Evolutionary conservation across 805 yeast species (phyloP), one percentile per base, ranked within the genome.

Genomic region (Yarrowia osloensis): DNA sequence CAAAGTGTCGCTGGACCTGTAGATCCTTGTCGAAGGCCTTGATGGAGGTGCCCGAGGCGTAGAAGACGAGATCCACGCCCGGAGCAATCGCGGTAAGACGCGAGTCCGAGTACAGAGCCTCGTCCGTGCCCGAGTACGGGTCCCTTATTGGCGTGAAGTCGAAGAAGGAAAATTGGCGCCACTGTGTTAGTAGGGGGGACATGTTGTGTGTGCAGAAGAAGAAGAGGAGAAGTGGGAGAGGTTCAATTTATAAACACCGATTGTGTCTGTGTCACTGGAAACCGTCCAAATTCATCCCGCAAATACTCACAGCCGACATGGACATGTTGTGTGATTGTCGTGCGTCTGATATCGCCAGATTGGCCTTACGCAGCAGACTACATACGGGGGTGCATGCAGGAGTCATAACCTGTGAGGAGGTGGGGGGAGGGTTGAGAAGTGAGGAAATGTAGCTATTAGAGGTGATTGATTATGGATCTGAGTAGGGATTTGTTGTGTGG

Each of bases 121-220:
- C 79, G 4, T 80, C 81, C 0, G 88, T 80, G 7, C 88, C 87
- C 67, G 84, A 82, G 68, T 84, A 80, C 5, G 98, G 98, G 74
- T 95, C 99, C 69, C 87, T 79, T 21, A 95, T 88, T 6, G 97
- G 97, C 0, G 87, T 82, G 40, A 85, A 82, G 65, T 91, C 97
- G 75, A 89, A 92, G 76, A 94, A 89, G 69, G 90, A 91, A 77
- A 94, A 90, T 73, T 90, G 97, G 68, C 94, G 81, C 93, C 93
- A 89, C 77, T 76, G 67, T 29, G 61, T 50, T 42, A 57, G 66
- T 17, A 2, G 8, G 39, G 12, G 2, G 35, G n/a, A n/a, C n/a
- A n/a, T n/a, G n/a, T n/a, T n/a, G 35, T 33, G 29, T 5, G 7
- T 31, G 39, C n/a, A 33, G 39, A 33, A 6, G 31, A 24, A 7